Evolutionary conservation across 2,329 filamentous ascomycete genomes (phyloP), one percentile per base, ranked within the genome.

Genomic region (Hypoxylon sp.): DNA sequence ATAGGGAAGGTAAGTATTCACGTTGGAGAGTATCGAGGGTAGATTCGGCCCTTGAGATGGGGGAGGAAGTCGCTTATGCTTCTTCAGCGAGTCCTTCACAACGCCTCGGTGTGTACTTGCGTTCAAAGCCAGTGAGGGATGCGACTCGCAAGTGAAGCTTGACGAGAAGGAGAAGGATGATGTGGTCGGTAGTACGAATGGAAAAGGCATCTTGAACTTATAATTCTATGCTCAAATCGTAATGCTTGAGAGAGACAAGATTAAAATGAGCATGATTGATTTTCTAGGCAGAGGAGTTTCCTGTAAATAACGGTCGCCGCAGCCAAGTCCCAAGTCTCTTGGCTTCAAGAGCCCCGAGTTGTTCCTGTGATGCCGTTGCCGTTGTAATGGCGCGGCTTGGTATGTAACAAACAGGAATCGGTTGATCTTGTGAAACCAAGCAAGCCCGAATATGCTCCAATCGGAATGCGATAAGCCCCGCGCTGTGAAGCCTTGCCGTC

Each of bases 151-250:
- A 72, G 81, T 86, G 78, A 97, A 90, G 78, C 84, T 91, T 36
- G 90, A 84, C 20, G 92, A 91, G 76, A 97, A 95, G 54, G 92
- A 90, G 75, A 97, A 90, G 56, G 91, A 87, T 32, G 93, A 97
- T 4, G 95, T 97, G 0, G 95, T 98, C 1, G 96, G 94, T 30
- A 98, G 87, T 9, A 87, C 81, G 75, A 97, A 97, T 11, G 92
- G 91, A 76, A 92, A 98, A 30, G 95, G 94, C 96, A 98, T 98
- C 1, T 64, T 67, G 60, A 18, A 33, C n/a, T n/a, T n/a, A n/a
- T 46, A 16, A 36, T 51, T 46, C 4, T 50, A 55, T 33, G 12
- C 40, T 18, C 16, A 22, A 22, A 44, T 53, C 11, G 18, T 24
- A 51, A 16, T 18, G 6, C 52, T 44, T 46, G 2, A 42, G 11